Base-by-base conservation (phyloP, 192 early-diverging fungal genomes). In the Paraglomus occultum region DNA sequence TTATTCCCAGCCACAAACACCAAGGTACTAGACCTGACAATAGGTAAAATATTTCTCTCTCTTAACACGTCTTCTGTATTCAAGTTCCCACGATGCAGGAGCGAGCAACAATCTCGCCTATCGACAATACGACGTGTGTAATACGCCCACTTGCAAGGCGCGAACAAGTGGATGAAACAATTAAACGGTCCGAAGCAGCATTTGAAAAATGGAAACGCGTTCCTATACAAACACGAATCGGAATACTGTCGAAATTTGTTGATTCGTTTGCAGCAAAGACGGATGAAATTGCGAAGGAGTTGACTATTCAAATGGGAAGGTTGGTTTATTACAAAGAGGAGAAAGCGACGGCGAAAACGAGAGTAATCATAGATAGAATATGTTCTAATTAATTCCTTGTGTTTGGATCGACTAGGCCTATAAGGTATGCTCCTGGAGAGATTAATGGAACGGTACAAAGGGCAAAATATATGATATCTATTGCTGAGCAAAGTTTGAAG, bases 401-500 rank as follows among this genome's bases (percentile, higher is more conserved):
- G 49, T 22, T 7, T n/a, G n/a, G n/a, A 0, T 46, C 23, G 23
- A 49, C 15, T 50, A 75, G 90, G 48, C 92, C 92, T 9, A 62
- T 84, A 20, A 70, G 78, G 14, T 90, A 90, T 51, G 82, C 74
- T 23, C 76, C 67, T 6, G 87, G 88, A n/a, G 92, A 94, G 71
- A 77, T 94, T 55, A 82, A 83, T 65, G 92, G 89, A 11, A 84
- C 89, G 14, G 73, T 87, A 31, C 83, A 88, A 20, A 84, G 92
- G 23, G 87, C 87, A 20, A 71, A 76, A 15, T 86, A 90, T 64
- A 82, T 94, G 83, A 77, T 85, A 15, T 84, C 85, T 43, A 82
- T 92, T 15, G 90, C 90, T 0, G 74, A 87, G 48, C 81, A 84
- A 42, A 64, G 82, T 38, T 75, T 94, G 0, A 74, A 82, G 51